These are phyloP conservation scores for Excoecaria agallocha DNA, from an alignment of 345 rosid species.

Conservation along the genomic window DNA sequence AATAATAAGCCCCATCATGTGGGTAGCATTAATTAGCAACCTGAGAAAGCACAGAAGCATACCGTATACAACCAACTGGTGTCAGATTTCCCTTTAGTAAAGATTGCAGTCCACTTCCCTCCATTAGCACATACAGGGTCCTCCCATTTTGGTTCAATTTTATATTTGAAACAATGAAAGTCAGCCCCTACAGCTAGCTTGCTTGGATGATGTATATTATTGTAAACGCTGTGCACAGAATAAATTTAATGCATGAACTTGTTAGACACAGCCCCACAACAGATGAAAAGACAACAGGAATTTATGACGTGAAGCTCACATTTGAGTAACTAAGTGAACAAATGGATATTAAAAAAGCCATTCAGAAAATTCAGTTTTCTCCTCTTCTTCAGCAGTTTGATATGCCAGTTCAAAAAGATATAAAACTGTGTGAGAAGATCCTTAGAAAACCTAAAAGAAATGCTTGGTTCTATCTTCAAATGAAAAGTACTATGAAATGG, in stretches of 20 bases:
- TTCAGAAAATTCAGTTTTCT: no score
- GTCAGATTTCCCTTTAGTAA: slow-evolving; percentile 58
- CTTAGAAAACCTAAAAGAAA: not conserved
- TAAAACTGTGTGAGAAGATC: no score
- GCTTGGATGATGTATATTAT: slow-evolving; percentile 70
- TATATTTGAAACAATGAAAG: slow-evolving; percentile 82
- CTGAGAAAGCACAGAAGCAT: slow-evolving; percentile 9
- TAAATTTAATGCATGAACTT: not conserved
- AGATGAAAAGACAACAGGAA: not conserved
- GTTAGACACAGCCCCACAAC: not conserved
- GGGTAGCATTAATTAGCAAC: not conserved
- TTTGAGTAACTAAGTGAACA: not conserved
- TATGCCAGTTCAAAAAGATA: not conserved
- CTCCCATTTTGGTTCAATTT: slow-evolving; percentile 95
- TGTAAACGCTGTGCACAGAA: slow-evolving; percentile 56
- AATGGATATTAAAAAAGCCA: not conserved
- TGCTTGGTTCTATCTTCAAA: not conserved
- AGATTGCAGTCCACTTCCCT: slow-evolving; percentile 80
- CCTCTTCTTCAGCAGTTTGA: no score
- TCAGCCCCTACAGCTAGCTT: slow-evolving; percentile 62
- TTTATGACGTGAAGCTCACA: not conserved
- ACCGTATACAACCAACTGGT: slow-evolving; percentile 77
- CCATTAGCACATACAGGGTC: slow-evolving; percentile 94
- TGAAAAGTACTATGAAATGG: not conserved
- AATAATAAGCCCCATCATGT: not conserved